Percentiles rank a stretch among this genome's conserved stretches.
Evolutionary conservation across 2,329 filamentous ascomycete genomes (phyloP).

Genomic region (Neonectria coccinea): DNA sequence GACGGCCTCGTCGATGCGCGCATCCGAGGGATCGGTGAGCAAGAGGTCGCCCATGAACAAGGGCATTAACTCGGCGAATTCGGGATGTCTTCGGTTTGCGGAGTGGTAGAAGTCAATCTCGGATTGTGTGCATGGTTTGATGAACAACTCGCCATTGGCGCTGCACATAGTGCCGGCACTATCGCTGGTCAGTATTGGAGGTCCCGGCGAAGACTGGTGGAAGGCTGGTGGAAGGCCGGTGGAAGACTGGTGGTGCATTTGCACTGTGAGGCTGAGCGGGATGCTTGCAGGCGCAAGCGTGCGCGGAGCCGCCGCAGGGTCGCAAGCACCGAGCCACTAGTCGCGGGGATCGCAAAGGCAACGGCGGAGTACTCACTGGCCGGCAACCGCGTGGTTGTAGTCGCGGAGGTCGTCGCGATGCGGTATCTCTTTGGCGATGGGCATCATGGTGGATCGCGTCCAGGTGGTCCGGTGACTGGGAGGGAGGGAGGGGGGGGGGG

Average conservation of each 20-base stretch:
- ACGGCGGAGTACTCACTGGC: constrained; percentile 73
- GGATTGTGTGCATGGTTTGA: constrained; percentile 89
- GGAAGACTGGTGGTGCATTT: constrained; percentile 7
- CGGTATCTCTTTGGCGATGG: constrained; percentile 58
- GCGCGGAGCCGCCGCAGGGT: constrained; percentile 17
- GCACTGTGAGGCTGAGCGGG: constrained; percentile 18
- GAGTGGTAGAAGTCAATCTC: constrained; percentile 94
- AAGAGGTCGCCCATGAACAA: constrained; percentile 83
- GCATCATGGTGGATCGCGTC: constrained; percentile 40
- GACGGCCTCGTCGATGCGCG: constrained; percentile 61
- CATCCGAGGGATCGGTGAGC: constrained; percentile 68
- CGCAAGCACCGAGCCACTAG: constrained; percentile 21
- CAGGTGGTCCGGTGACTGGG: constrained; percentile 28
- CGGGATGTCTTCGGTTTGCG: constrained; percentile 71
- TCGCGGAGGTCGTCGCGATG: constrained; percentile 72
- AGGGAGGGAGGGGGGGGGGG: constrained; percentile 22
- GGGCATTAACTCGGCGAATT: constrained; percentile 85
- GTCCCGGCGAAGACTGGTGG: neutral
- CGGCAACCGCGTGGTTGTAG: constrained; percentile 82
- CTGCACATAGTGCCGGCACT: constrained; percentile 94
- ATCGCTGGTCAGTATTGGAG: constrained; percentile 36
- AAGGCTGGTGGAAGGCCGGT: neutral
- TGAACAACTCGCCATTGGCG: constrained; percentile 83
- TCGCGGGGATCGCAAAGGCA: constrained; percentile 4
- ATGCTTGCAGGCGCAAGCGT: constrained; percentile 7